Percentiles rank a stretch among this genome's conserved stretches.
Evolutionary conservation across 129 eudicot species (phyloP).

Genomic region (Tanacetum coccineum): DNA sequence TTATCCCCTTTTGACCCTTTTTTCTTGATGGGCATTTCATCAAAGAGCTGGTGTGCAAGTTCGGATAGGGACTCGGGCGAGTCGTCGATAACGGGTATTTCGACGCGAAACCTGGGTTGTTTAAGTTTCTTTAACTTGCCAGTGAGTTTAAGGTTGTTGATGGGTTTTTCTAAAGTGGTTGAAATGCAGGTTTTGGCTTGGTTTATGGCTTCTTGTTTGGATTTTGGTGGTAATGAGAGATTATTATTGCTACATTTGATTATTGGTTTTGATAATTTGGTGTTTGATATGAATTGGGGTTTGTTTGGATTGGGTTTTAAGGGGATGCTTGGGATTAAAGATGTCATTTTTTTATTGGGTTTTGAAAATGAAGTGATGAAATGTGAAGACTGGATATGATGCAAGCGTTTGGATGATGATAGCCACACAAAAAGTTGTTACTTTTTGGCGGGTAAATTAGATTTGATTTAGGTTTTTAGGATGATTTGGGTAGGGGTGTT

Average conservation of each 20-base stretch:
- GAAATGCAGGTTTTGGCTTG: slow-evolving; percentile 80
- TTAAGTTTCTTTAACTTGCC: slow-evolving; percentile 72
- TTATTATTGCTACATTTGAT: slow-evolving; percentile 35
- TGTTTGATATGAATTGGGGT: slow-evolving; percentile 18
- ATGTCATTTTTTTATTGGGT: slow-evolving; percentile 35
- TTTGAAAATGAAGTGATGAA: background rate
- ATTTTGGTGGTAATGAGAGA: slow-evolving; percentile 59
- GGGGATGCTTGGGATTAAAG: slow-evolving; percentile 32
- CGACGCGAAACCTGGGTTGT: slow-evolving; percentile 64
- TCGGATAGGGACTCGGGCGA: slow-evolving; percentile 45
- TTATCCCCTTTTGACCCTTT: slow-evolving; percentile 61
- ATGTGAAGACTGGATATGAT: slow-evolving; percentile 1
- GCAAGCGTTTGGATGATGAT: slow-evolving; percentile 15
- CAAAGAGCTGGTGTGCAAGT: slow-evolving; percentile 58
- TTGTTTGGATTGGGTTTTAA: slow-evolving; percentile 20
- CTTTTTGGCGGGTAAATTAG: no score
- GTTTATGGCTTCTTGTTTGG: slow-evolving; percentile 79
- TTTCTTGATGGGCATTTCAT: slow-evolving; percentile 46
- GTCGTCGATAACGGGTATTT: slow-evolving; percentile 68
- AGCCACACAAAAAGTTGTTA: slow-evolving; percentile 17
- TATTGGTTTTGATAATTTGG: slow-evolving; percentile 23
- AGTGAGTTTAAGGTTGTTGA: slow-evolving; percentile 68
- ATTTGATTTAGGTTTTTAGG: no score
- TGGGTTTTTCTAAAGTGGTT: slow-evolving; percentile 64
- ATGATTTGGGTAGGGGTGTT: no score